A percentile compares a stretch with the other conserved stretches of the same genome.
These are phyloP conservation scores for Calvatia gigantea DNA, from an alignment of 768 basidiomycete genomes.

Conservation along the genomic window DNA sequence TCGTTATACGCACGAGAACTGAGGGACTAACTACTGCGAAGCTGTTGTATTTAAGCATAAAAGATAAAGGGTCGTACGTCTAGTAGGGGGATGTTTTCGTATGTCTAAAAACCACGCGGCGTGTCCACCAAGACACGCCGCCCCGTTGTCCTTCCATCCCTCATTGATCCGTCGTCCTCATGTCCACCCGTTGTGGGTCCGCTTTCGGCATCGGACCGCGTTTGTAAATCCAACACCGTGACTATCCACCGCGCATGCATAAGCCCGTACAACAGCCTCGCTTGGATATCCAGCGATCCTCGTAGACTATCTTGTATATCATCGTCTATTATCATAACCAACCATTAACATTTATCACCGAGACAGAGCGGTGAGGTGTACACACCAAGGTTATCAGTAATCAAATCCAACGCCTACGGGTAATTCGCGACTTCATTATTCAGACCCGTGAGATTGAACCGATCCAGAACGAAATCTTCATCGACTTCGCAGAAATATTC, in stretches of 20 bases:
- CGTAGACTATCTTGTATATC: constrained; percentile 92
- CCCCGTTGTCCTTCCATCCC: too few relatives aligned
- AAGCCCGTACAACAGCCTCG: constrained; percentile 91
- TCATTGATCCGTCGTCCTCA: too few relatives aligned
- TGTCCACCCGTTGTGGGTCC: too few relatives aligned
- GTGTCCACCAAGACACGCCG: too few relatives aligned
- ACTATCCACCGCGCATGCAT: constrained; percentile 98
- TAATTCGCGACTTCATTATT: constrained; percentile 97
- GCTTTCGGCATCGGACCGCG: too few relatives aligned
- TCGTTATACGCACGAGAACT: too few relatives aligned
- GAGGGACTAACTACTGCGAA: too few relatives aligned
- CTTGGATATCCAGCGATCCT: constrained; percentile 89
- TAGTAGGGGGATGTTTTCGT: neutral
- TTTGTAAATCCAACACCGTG: too few relatives aligned
- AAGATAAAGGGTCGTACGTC: too few relatives aligned
- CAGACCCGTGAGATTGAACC: constrained; percentile 96
- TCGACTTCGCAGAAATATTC: constrained; percentile 99
- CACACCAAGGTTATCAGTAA: constrained; percentile 92
- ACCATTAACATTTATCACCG: neutral
- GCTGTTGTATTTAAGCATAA: too few relatives aligned
- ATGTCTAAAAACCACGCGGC: neutral
- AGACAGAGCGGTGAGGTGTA: neutral
- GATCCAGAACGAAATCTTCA: constrained; percentile 97
- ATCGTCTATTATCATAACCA: constrained; percentile 73
- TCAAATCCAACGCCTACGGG: constrained; percentile 88